phyloP scores from a whole-genome alignment of 441 rosid species.

The Populus hybrid region DNA sequence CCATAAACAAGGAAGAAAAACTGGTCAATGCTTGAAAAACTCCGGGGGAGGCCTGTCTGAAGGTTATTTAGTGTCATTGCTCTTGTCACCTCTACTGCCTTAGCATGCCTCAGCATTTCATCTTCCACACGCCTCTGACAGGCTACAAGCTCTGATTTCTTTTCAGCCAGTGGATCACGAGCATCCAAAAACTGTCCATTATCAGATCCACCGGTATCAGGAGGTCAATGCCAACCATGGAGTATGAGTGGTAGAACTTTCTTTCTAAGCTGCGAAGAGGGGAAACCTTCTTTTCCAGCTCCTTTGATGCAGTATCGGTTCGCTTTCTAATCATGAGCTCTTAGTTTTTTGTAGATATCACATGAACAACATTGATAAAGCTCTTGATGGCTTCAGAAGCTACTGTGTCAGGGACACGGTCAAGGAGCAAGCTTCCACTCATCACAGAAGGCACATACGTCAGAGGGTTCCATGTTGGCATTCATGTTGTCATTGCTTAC shows the following conservation, averaged over 20 bases:
- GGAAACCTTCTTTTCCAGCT: too few species aligned
- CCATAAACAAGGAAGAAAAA: slow-evolving; percentile 72
- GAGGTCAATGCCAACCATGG: slow-evolving; percentile 73
- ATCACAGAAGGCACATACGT: slow-evolving; percentile 68
- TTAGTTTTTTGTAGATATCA: too few species aligned
- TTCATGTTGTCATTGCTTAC: slow-evolving; percentile 51
- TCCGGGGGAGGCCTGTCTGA: slow-evolving; percentile 94
- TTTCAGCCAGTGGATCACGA: slow-evolving; percentile 81
- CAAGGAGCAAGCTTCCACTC: slow-evolving; percentile 94
- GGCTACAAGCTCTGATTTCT: slow-evolving; percentile 76
- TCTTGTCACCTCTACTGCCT: slow-evolving; percentile 85
- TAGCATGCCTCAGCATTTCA: slow-evolving; percentile 83
- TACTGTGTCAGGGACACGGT: slow-evolving; percentile 91
- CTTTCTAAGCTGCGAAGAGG: too few species aligned
- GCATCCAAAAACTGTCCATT: slow-evolving; percentile 68
- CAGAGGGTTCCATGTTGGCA: slow-evolving; percentile 38
- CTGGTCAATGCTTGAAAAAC: slow-evolving; percentile 87
- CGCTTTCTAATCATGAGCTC: too few species aligned
- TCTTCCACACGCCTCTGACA: slow-evolving; percentile 89
- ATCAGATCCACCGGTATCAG: slow-evolving; percentile 65
- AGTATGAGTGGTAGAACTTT: too few species aligned
- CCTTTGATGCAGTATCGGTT: too few species aligned
- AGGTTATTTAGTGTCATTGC: slow-evolving; percentile 81
- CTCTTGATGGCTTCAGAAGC: slow-evolving; percentile 98
- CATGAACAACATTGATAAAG: slow-evolving; percentile 70